Base-by-base conservation (phyloP, 2,329 filamentous ascomycete species). In the Lachnum nothofagi region DNA sequence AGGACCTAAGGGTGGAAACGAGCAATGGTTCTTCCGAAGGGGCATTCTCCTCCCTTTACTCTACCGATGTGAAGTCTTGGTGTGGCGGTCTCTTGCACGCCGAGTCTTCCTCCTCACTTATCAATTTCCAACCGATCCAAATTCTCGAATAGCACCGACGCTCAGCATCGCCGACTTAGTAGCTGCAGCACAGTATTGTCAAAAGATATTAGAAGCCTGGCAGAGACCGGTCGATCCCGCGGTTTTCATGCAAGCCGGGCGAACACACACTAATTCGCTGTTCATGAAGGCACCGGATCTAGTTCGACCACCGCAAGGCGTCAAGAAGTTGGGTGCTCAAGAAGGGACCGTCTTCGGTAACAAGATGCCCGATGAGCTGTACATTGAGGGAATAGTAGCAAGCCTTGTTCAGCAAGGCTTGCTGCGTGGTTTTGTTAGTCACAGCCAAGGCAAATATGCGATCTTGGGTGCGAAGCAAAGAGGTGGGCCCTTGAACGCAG, bases 51-150 rank as follows among this genome's bases (percentile, higher is more conserved):
- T 95, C 5, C 82, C 85, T 12, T 73, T 96, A 9, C 77, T 82
- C 3, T 87, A 88, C 61, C 80, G 88, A 44, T 84, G 91, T 49
- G 86, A 93, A 48, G 81, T 88, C 1, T 73, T 94, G 2, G 79
- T 95, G 10, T 95, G 89, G 89, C 82, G 91, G 12, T 86, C 86
- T 1, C 76, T 97, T 5, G 80, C 86, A 16, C 80, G 90, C 24
- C 85, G 83, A 56, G 81, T 84, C 0, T 96, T 95, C 65, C 70
- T 91, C 8, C 73, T 93, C 10, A 86, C 81, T 14, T 93, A 91
- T 54, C 77, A 82, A n/a, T 80, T 82, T 34, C 85, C 85, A 1
- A 73, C 72, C 48, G 76, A 73, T 58, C 74, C 68, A 51, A 71
- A 72, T 29, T 75, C 74, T 3, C 81, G 76, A 58, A 79, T 77